A percentile compares a stretch with the other conserved stretches of the same genome.
phyloP scores from a whole-genome alignment of 2,329 filamentous ascomycete species.

The Xenoacremonium recifei region DNA sequence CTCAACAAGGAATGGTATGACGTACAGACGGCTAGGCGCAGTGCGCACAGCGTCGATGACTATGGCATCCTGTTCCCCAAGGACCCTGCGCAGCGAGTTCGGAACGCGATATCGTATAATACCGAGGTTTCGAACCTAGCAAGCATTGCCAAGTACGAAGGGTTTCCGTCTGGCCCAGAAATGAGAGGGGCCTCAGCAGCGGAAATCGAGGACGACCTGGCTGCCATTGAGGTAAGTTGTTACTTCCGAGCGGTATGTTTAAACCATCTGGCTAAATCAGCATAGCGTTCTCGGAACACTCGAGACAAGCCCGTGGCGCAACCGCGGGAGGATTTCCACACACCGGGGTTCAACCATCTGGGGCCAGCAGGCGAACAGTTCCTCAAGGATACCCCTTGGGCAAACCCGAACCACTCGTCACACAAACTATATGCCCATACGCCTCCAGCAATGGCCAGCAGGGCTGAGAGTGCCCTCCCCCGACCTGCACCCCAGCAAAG shows the following conservation, averaged over 20 bases:
- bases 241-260: slow-evolving; percentile 13
- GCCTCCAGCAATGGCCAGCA: slow-evolving; percentile 11
- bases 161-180: slow-evolving; percentile 91
- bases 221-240: slow-evolving; percentile 73
- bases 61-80: slow-evolving; percentile 80
- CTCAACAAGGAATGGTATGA: slow-evolving; percentile 91
- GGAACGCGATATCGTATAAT: slow-evolving; percentile 89
- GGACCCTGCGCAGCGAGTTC: slow-evolving; percentile 72
- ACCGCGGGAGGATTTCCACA: slow-evolving; percentile 47
- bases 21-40: slow-evolving; percentile 84
- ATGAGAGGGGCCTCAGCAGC: slow-evolving; percentile 69
- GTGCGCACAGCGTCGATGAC: slow-evolving; percentile 75
- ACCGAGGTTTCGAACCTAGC: slow-evolving; percentile 89
- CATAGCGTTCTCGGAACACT: slow-evolving; percentile 32
- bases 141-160: slow-evolving; percentile 90
- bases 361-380: slow-evolving; percentile 80
- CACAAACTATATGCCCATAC: slow-evolving; percentile 50
- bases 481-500: slow-evolving; percentile 19
- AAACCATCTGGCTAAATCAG: slow-evolving; percentile 18
- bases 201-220: slow-evolving; percentile 83
- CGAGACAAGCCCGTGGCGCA: slow-evolving; percentile 39
- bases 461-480: slow-evolving; percentile 9
- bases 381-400: slow-evolving; percentile 87
- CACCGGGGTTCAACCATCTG: slow-evolving; percentile 47
- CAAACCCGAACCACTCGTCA: slow-evolving; percentile 79